Base-by-base conservation (phyloP, 345 rosid genomes). In the Triadica sebifera region DNA sequence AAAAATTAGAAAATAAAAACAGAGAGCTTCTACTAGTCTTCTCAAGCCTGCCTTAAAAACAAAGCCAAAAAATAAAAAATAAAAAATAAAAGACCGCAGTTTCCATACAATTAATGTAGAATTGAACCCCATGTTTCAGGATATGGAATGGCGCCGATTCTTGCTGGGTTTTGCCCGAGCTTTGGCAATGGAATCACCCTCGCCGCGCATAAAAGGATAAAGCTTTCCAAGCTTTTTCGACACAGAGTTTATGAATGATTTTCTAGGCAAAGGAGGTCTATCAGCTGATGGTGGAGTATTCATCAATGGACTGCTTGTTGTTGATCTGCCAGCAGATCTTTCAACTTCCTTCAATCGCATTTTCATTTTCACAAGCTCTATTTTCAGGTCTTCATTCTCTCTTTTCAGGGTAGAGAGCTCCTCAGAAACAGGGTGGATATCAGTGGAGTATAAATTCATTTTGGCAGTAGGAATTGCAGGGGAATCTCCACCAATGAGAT, bases 101-200 rank as follows among this genome's bases (percentile, higher is more conserved):
- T 68, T 71, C 25, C 69, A 60, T 45, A 45, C 67, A 69, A 29
- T 29, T 29, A 29, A 29, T 47, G 45, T 41, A 43, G 25, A 51
- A 38, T 16, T 59, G 73, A 67, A 47, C 8, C 34, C 75, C 56
- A 15, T 29, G 75, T 67, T 73, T 94, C 85, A 92, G 68, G 98
- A 91, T 78, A 92, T 86, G 38, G 98, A 92, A 83, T 94, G 98
- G 78, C 98, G 78, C 46, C 97, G 77, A 81, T 91, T 84, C 84
- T 94, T 92, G 51, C 77, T 79, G 4, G 94, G 94, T 79, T 86
- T 94, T 8, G 72, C 85, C 77, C 88, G 82, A 55, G 83, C 79
- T 83, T 77, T 91, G 52, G 79, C 80, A 71, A 72, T 64, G 13
- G 84, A 71, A 67, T 90, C 64, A 37, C 91, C 91, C 71, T 83